These are phyloP conservation scores for Tremella yokohamensis DNA, from an alignment of 768 basidiomycete species.

Conservation along the genomic window DNA sequence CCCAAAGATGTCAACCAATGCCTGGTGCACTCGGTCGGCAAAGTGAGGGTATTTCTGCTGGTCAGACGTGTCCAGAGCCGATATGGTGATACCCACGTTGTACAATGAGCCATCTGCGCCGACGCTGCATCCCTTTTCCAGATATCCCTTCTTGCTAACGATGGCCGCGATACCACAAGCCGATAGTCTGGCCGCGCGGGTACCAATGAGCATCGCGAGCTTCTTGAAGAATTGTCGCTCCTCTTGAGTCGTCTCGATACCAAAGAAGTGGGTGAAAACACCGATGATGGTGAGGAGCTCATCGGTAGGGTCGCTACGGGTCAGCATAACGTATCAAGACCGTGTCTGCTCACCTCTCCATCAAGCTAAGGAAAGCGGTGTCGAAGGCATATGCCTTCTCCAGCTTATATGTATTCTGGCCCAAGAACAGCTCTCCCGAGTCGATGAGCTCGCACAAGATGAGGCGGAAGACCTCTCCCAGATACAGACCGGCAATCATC, in stretches of 20 bases:
- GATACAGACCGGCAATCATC: slow-evolving; percentile 93
- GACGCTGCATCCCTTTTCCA: slow-evolving; percentile 73
- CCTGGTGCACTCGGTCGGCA: slow-evolving; percentile 86
- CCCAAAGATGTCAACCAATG: slow-evolving; percentile 89
- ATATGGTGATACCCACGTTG: slow-evolving; percentile 62
- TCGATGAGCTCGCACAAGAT: slow-evolving; percentile 94
- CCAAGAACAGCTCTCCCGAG: slow-evolving; percentile 93
- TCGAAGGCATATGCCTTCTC: slow-evolving; percentile 90
- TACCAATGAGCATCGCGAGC: slow-evolving; percentile 81
- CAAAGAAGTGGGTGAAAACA: slow-evolving; percentile 95
- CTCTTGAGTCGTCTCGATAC: slow-evolving; percentile 88
- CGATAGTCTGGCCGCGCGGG: slow-evolving; percentile 82
- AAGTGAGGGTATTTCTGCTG: slow-evolving; percentile 94
- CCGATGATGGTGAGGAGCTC: slow-evolving; percentile 95
- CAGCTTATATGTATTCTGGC: slow-evolving; percentile 97
- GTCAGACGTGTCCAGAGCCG: not conserved
- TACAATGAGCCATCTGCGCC: slow-evolving; percentile 79
- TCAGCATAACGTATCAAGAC: slow-evolving; percentile 1
- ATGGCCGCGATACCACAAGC: slow-evolving; percentile 96
- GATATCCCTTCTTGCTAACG: slow-evolving; percentile 87
- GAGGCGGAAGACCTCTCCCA: slow-evolving; percentile 93
- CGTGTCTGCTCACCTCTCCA: slow-evolving; percentile 69
- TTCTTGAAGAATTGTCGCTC: slow-evolving; percentile 97
- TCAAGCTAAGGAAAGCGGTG: slow-evolving; percentile 92
- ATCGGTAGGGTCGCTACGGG: slow-evolving; percentile 79